Base-by-base conservation (phyloP, 129 eudicot species). In the Logfia minima region DNA sequence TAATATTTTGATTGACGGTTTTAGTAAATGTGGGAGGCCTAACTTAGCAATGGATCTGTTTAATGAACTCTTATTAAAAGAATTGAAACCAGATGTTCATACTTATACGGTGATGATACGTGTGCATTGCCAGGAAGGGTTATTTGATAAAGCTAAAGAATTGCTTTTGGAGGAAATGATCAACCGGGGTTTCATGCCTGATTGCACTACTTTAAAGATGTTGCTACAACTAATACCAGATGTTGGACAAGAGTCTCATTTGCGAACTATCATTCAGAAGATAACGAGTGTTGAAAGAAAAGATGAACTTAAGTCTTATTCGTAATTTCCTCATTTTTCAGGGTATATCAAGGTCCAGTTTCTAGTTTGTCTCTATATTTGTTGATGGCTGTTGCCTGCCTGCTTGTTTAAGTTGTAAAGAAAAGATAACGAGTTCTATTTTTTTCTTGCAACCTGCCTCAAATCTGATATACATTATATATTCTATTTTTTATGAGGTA, bases 1-100 rank as follows among this genome's bases (percentile, higher is more conserved):
- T 62, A 75, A 10, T 52, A 81, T 81, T 9, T 68, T 82, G 60
- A 82, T 82, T 13, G 31, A 76, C 63, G 85, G 60, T 51, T 69
- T 59, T 39, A 48, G 70, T 3, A 81, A 51, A 72, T 39, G 77
- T 24, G 81, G 85, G 68, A 69, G 70, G 34, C 18, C n/a, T 63
- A 11, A 58, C 52, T 14, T 68, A 63, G 84, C 84, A 1, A 59
- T 48, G n/a, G 76, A 41, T 43, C 58, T 81, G 31, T 70, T 76
- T 48, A 56, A 34, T 13, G 73, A 64, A 43, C 67, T 81, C 2
- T 59, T 14, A 7, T 51, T 29, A 17, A 81, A 63, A 81, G 85
- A 77, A 35, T 6, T 76, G 74, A 45, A 13, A 68, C 84, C 76
- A 17, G 23, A 68, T 75, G 62, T 68, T 67, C 58, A 52, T 76